Evolutionary conservation across 106 monocot species (phyloP), one percentile per base, ranked within the genome.

Genomic region (Apostasia ramifera): DNA sequence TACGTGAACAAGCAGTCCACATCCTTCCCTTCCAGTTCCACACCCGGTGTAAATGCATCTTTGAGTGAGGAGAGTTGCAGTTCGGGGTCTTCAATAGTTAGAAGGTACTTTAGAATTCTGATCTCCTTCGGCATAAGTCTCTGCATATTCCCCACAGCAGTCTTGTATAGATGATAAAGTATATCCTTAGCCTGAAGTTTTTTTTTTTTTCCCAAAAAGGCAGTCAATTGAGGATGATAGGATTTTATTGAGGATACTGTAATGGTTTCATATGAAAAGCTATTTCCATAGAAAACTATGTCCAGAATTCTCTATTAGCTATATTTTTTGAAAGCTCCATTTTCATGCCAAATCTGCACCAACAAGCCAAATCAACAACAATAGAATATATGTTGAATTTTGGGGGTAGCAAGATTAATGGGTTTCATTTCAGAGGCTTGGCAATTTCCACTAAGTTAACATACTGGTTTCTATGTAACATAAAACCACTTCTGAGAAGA

Each of bases 111-210:
- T 2, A 97, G 74, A 75, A 97, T 97, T 66, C 97, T 86, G 49
- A 97, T 87, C 68, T 97, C 97, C 66, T 97, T 97, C 44, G 97
- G 97, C 78, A 97, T 84, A 47, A 92, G 82, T 71, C 87, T 84
- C 77, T 97, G 88, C 49, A 97, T 82, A 73, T 92, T 97, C 47
- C 84, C 92, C 42, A 85, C 79, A 65, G 86, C 82, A 73, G 86
- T 81, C 83, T 77, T 92, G 61, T 97, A 97, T 43, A 87, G 63
- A 90, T 92, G 85, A 78, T 84, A 92, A 66, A 97, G 54, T 51
- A 90, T 76, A 61, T 97, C 97, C 73, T 89, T 97, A 43, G 69
- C 97, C 97, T 97, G 85, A 15, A 55, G 26, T n/a, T 48, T 64
- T 11, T 51, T 12, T 10, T 58, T 7, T 66, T 26, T n/a, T n/a